phyloP scores from a whole-genome alignment of 1,139 yeast species.

The Yamadazyma membranifaciens region DNA sequence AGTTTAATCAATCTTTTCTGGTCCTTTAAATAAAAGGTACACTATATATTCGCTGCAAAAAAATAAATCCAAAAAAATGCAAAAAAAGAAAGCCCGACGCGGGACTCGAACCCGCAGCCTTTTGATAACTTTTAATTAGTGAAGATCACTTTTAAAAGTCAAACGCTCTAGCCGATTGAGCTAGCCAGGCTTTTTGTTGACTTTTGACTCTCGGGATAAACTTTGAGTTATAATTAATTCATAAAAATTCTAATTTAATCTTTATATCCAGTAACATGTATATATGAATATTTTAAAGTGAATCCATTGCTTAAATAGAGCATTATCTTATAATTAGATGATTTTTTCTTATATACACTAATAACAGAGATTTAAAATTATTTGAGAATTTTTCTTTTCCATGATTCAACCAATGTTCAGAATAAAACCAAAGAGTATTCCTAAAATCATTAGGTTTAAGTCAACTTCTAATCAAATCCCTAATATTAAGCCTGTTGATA shows the following conservation, averaged over 20 bases:
- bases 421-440: background rate
- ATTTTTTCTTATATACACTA: background rate
- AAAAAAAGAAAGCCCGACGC: constrained; percentile 17
- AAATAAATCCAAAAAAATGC: background rate
- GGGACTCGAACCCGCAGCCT: constrained; percentile 21
- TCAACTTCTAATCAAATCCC: constrained; percentile 1
- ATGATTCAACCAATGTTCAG: constrained; percentile 1
- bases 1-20: background rate
- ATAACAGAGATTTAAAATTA: background rate
- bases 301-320: too few species aligned
- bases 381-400: background rate
- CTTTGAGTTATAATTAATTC: too few species aligned
- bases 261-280: background rate
- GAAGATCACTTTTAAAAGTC: constrained; percentile 11
- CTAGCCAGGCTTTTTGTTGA: constrained; percentile 14
- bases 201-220: background rate
- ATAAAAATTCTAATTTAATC: too few species aligned
- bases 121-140: constrained; percentile 12
- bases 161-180: constrained; percentile 18
- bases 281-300: too few species aligned
- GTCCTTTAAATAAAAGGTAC: background rate
- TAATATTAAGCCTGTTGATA: background rate
- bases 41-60: background rate
- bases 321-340: too few species aligned
- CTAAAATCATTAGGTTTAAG: constrained; percentile 1